A percentile compares a stretch with the other conserved stretches of the same genome.
These are phyloP conservation scores for Ogataea methylovora DNA, from an alignment of 805 yeast species.

Conservation along the genomic window DNA sequence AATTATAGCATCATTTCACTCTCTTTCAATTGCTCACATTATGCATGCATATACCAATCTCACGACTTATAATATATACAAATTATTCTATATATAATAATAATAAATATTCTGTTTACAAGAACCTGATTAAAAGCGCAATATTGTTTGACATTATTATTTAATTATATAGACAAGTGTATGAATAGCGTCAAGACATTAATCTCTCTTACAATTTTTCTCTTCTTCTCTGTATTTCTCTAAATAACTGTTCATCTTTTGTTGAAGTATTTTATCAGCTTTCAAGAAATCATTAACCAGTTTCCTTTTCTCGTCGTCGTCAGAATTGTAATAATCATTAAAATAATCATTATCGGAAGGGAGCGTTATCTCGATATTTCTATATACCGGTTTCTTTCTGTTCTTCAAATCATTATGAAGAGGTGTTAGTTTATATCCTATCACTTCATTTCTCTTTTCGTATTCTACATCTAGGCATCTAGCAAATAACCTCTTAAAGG, in stretches of 20 bases:
- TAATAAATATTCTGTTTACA: no score
- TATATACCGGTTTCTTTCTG: conserved; percentile 7
- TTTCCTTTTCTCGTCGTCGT: conserved; percentile 2
- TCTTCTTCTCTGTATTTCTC: conserved; percentile 8
- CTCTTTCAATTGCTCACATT: no score
- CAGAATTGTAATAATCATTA: conserved; percentile 4
- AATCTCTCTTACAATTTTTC: not conserved
- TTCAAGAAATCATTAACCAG: conserved; percentile 20
- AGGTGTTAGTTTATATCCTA: conserved; percentile 23
- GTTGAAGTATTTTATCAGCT: conserved; percentile 23
- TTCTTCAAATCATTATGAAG: conserved; percentile 9
- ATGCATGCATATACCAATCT: no score
- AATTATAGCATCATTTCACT: no score
- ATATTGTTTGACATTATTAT: no score
- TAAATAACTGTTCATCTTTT: conserved; percentile 21
- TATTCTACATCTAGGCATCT: conserved; percentile 28
- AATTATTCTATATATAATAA: no score
- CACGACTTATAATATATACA: no score
- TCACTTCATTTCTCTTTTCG: conserved; percentile 13
- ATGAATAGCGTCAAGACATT: no score
- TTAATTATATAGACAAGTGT: no score
- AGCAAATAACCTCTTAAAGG: conserved; percentile 40
- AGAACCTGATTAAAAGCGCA: no score
- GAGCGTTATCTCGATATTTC: conserved; percentile 32
- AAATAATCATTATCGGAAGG: conserved; percentile 25